Evolutionary conservation across 495 filamentous ascomycete species (phyloP).

Genomic region (Neurospora intermedia): DNA sequence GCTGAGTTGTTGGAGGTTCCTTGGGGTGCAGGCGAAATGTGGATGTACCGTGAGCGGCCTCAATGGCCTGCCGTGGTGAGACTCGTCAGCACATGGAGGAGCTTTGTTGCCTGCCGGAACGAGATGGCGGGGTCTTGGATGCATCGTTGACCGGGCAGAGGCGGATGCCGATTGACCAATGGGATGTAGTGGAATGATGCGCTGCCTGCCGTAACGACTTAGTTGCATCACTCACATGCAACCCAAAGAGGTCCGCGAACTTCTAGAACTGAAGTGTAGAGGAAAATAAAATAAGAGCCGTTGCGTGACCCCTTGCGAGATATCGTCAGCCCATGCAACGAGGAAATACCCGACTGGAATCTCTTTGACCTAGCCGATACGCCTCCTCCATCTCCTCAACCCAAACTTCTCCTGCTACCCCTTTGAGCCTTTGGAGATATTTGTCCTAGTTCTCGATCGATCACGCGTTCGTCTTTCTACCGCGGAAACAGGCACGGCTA

Average conservation of each 20-base stretch:
- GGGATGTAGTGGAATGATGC: neutral
- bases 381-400: neutral
- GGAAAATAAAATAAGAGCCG: neutral
- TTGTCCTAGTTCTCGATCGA: neutral
- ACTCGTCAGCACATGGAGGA: neutral
- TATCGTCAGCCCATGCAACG: neutral
- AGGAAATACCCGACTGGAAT: neutral
- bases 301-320: neutral
- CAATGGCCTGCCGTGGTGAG: neutral
- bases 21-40: neutral
- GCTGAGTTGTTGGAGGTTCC: neutral
- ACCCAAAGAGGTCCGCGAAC: neutral
- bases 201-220: neutral
- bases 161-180: neutral
- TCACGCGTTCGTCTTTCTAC: neutral
- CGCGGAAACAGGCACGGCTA: neutral
- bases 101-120: neutral
- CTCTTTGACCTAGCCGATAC: neutral
- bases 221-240: neutral
- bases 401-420: neutral
- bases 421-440: neutral
- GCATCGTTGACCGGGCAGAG: neutral
- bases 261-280: neutral
- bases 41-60: neutral
- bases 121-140: neutral